Evolutionary conservation across 768 basidiomycete species (phyloP).

Genomic region (Artomyces pyxidatus): DNA sequence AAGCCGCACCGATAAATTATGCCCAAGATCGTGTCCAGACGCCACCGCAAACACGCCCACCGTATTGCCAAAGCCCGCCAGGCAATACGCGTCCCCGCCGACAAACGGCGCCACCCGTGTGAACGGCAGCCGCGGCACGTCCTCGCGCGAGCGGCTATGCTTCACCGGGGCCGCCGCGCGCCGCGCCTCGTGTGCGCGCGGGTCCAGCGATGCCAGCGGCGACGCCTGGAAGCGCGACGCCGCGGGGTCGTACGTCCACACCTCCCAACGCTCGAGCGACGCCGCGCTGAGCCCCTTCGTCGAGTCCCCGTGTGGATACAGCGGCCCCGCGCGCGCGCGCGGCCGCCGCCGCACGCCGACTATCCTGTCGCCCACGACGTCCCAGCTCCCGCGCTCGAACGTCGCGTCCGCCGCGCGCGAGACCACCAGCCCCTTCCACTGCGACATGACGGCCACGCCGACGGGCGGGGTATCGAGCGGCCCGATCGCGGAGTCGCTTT

Average conservation of each 20-base stretch:
- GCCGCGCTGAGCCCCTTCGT: slow-evolving; percentile 47
- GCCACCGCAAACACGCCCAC: slow-evolving; percentile 11
- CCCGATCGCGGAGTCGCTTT: slow-evolving; percentile 18
- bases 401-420: slow-evolving; percentile 45
- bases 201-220: slow-evolving; percentile 39
- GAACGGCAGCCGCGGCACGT: slow-evolving; percentile 14
- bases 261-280: slow-evolving; percentile 74
- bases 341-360: slow-evolving; percentile 67
- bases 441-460: slow-evolving; percentile 21
- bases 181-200: background rate
- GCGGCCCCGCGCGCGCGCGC: slow-evolving; percentile 26
- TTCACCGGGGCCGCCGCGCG: background rate
- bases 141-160: background rate
- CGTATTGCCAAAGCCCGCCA: slow-evolving; percentile 17
- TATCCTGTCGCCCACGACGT: slow-evolving; percentile 42
- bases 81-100: slow-evolving; percentile 8
- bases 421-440: slow-evolving; percentile 56
- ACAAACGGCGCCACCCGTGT: slow-evolving; percentile 15
- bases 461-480: slow-evolving; percentile 8
- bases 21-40: background rate
- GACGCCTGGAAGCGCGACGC: slow-evolving; percentile 41
- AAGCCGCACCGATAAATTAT: background rate
- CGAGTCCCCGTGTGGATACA: slow-evolving; percentile 16
- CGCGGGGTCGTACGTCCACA: slow-evolving; percentile 68
- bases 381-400: slow-evolving; percentile 79